Base-by-base conservation (phyloP, 2,329 filamentous ascomycete genomes). In the Parastagonospora avenae region DNA sequence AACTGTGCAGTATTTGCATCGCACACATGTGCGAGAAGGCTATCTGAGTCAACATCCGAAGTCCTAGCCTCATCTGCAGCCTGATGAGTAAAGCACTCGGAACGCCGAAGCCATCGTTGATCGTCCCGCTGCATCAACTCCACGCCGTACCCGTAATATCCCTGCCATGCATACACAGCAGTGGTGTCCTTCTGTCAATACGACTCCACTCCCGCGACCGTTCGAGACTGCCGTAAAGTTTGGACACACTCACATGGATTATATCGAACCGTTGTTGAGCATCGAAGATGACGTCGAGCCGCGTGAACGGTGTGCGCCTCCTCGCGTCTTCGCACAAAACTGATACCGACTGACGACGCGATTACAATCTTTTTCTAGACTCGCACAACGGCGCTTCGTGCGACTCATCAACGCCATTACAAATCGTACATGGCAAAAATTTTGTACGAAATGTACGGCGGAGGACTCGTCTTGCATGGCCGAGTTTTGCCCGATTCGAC, bases 91-190 rank as follows among this genome's bases (percentile, higher is more conserved):
- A 38, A 38, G 16, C 8, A 11, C 9, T 14, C 9, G 36, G n/a
- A 38, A 24, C 32, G 36, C 36, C 36, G 19, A 24, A 19, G 29
- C 29, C 29, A 33, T 14, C 12, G 27, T 28, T 38, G 43, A 46
- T 46, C 43, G 29, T 39, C 43, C 35, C 33, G 42, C 32, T 32
- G 35, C 35, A 46, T 39, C 36, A 12, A 39, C 35, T 46, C 43
- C 28, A 35, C 43, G 43, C 35, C 43, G n/a, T 39, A 38, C 43
- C 43, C 43, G 43, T 28, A 24, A 15, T 15, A 46, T 46, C 43
- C 43, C 46, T 42, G 38, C 39, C 39, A 14, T 24, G 30, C 24
- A 40, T 12, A 12, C 38, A 28, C 38, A 40, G 12, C 24, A 40
- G 38, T 14, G 38, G 9, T n/a, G 19, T 40, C 8, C 24, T 28